Evolutionary conservation across 1,139 yeast species (phyloP).

Genomic region (Suhomyces chickasaworum): DNA sequence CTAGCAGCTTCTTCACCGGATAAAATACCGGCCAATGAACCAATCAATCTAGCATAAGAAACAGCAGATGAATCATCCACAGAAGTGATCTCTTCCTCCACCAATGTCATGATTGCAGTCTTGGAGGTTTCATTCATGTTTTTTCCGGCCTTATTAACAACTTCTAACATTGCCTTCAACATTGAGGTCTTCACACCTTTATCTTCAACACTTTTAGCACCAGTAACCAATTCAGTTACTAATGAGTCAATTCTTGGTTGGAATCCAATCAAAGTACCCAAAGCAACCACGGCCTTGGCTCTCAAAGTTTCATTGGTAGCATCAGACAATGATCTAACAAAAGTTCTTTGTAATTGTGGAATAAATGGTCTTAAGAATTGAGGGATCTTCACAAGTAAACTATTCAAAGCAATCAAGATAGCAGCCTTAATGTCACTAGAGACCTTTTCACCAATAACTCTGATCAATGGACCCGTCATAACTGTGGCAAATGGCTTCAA

Average conservation of each 20-base stretch:
- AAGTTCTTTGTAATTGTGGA: constrained; percentile 97
- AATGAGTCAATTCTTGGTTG: constrained; percentile 96
- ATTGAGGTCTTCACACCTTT: constrained; percentile 81
- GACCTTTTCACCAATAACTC: constrained; percentile 96
- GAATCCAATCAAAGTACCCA: constrained; percentile 82
- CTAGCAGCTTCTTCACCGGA: constrained; percentile 64
- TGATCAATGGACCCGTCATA: constrained; percentile 95
- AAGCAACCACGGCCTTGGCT: constrained; percentile 84
- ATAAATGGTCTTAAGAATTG: constrained; percentile 91
- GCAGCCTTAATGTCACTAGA: constrained; percentile 90
- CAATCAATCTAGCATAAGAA: constrained; percentile 77
- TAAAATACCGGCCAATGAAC: constrained; percentile 71
- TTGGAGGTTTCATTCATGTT: constrained; percentile 78
- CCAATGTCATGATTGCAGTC: constrained; percentile 66
- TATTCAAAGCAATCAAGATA: constrained; percentile 79
- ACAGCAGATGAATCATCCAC: constrained; percentile 63
- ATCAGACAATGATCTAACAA: constrained; percentile 88
- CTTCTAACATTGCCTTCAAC: constrained; percentile 83
- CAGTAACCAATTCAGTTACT: constrained; percentile 77
- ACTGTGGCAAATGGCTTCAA: constrained; percentile 89
- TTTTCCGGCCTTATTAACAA: constrained; percentile 76
- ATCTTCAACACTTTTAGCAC: constrained; percentile 60
- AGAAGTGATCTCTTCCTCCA: constrained; percentile 65
- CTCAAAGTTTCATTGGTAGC: constrained; percentile 70
- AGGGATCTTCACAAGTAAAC: constrained; percentile 79